Evolutionary conservation across 1,139 yeast genomes (phyloP).

Genomic region (Yarrowia galli): DNA sequence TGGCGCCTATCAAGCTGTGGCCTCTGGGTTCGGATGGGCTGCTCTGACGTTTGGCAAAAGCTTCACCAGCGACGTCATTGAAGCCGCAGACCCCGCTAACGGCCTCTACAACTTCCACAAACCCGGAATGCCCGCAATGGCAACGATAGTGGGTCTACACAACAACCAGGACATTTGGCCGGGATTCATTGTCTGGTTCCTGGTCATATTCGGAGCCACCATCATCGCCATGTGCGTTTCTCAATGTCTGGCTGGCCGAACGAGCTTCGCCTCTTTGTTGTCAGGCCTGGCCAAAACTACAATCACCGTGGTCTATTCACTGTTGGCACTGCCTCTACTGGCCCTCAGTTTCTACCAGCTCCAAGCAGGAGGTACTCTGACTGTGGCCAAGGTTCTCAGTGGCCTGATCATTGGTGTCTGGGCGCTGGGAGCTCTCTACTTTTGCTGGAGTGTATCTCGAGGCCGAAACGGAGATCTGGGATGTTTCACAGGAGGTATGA

Average conservation of each 20-base stretch:
- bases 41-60: conserved; percentile 48
- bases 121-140: conserved; percentile 48
- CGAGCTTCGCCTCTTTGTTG: conserved; percentile 35
- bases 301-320: conserved; percentile 45
- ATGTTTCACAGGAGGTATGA: conserved; percentile 9
- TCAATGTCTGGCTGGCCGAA: conserved; percentile 29
- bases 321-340: conserved; percentile 49
- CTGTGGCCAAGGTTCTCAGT: conserved; percentile 48
- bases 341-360: conserved; percentile 50
- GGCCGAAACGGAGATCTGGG: conserved; percentile 18
- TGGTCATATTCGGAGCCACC: conserved; percentile 44
- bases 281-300: conserved; percentile 47
- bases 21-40: conserved; percentile 55
- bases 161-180: conserved; percentile 50
- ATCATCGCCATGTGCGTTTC: conserved; percentile 38
- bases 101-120: conserved; percentile 40
- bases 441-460: not conserved
- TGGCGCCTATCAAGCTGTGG: conserved; percentile 67
- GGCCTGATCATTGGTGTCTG: conserved; percentile 42
- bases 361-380: conserved; percentile 43
- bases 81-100: conserved; percentile 35
- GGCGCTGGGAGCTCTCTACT: not conserved
- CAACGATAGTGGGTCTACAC: conserved; percentile 46
- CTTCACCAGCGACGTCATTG: conserved; percentile 43
- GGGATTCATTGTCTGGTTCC: conserved; percentile 49